Conservation (phyloP, 331 rosid species). For the Rosa hybrid region DNA sequence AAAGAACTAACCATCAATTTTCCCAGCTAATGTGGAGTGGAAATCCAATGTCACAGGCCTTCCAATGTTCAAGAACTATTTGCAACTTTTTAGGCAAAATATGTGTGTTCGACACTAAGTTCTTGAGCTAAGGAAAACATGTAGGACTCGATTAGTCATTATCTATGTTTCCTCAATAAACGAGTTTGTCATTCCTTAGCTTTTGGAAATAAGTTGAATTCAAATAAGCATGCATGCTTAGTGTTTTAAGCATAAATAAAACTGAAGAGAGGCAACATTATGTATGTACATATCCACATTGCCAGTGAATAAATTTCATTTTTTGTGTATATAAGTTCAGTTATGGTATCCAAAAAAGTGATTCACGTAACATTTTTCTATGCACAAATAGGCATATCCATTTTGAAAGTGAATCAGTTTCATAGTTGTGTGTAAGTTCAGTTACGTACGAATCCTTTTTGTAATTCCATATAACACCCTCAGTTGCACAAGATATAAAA, state of each 20-base stretch:
- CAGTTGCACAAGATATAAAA: background rate
- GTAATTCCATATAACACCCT: background rate
- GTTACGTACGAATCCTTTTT: background rate
- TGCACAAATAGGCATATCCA: background rate
- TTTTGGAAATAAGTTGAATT: background rate
- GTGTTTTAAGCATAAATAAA: too few relatives aligned
- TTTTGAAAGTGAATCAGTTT: background rate
- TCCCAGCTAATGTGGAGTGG: slow-evolving; percentile 7
- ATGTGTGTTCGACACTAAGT: background rate
- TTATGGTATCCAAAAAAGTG: too few relatives aligned
- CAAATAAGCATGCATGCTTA: background rate
- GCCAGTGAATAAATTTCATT: too few relatives aligned
- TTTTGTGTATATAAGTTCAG: too few relatives aligned
- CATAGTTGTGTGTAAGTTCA: background rate
- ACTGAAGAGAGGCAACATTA: too few relatives aligned
- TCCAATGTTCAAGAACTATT: slow-evolving; percentile 3
- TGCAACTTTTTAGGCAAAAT: background rate
- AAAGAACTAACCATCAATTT: slow-evolving; percentile 6
- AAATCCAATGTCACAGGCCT: background rate
- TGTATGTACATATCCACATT: too few relatives aligned
- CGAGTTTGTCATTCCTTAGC: background rate
- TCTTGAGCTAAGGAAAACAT: background rate
- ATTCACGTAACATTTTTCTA: too few relatives aligned
- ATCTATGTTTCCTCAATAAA: background rate
- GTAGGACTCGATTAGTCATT: background rate